phyloP scores from a whole-genome alignment of 805 yeast genomes.

The Tanozyma kutaoensis region DNA sequence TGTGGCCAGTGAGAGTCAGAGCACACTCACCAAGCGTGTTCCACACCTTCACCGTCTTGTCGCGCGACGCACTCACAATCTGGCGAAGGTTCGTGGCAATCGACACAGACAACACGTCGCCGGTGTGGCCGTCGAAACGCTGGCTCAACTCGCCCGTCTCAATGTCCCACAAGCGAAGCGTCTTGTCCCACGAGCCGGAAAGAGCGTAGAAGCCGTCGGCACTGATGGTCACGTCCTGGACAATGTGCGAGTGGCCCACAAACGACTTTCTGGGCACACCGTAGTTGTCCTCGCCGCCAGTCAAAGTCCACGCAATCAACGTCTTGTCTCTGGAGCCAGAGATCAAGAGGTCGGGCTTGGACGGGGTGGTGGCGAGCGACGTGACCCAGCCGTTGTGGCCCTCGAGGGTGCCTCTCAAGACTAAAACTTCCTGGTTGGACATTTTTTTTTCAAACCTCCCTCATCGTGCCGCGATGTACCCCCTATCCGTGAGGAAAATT shows the following conservation, averaged over 20 bases:
- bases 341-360: slow-evolving; percentile 94
- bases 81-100: slow-evolving; percentile 94
- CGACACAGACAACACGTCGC: slow-evolving; percentile 95
- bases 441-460: too few relatives aligned
- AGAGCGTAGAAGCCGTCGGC: slow-evolving; percentile 96
- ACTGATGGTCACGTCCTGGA: slow-evolving; percentile 93
- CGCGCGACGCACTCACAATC: slow-evolving; percentile 98
- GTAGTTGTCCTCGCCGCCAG: slow-evolving; percentile 84
- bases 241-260: slow-evolving; percentile 98
- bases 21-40: slow-evolving; percentile 96
- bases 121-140: slow-evolving; percentile 96
- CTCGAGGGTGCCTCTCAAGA: slow-evolving; percentile 99
- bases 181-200: slow-evolving; percentile 99
- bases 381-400: slow-evolving; percentile 87
- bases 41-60: slow-evolving; percentile 98
- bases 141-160: slow-evolving; percentile 85
- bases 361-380: slow-evolving; percentile 93
- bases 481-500: too few relatives aligned
- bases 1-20: slow-evolving; percentile 89
- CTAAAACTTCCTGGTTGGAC: slow-evolving; percentile 99
- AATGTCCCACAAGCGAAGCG: slow-evolving; percentile 97
- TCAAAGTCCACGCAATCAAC: slow-evolving; percentile 94
- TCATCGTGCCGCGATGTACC: too few relatives aligned
- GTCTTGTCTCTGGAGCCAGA: slow-evolving; percentile 99
- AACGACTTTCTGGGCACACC: slow-evolving; percentile 97